phyloP scores from a whole-genome alignment of 108 stramenopile genomes.

The Bacterosira constricta region DNA sequence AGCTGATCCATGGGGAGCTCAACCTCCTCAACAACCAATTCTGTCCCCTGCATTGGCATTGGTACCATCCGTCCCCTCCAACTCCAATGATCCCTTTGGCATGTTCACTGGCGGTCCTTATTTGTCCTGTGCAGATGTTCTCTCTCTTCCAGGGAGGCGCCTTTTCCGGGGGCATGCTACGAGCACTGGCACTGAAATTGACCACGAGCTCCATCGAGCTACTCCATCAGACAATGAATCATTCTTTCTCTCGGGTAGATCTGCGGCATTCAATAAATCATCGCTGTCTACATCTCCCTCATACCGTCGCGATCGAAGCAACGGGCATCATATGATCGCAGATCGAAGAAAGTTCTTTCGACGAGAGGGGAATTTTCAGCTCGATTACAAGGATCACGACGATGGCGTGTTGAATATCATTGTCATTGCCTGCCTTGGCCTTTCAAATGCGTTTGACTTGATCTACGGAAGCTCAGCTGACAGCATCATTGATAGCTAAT shows the following conservation, averaged over 20 bases:
- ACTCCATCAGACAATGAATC: slow-evolving; percentile 53
- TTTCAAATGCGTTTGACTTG: slow-evolving; percentile 65
- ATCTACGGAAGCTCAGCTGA: slow-evolving; percentile 80
- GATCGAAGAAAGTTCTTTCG: neutral
- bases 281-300: neutral
- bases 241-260: slow-evolving; percentile 31
- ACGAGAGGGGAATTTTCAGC: slow-evolving; percentile 13
- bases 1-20: too few relatives aligned
- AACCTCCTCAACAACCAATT: too few relatives aligned
- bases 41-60: too few relatives aligned
- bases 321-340: neutral
- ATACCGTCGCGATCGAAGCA: neutral
- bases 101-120: too few relatives aligned
- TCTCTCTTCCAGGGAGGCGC: neutral
- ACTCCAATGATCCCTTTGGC: neutral
- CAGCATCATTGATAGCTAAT: slow-evolving; percentile 70
- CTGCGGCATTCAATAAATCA: neutral
- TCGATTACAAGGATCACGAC: slow-evolving; percentile 41
- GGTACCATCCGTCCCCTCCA: neutral
- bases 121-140: neutral
- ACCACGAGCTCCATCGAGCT: neutral
- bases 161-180: neutral
- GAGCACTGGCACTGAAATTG: neutral
- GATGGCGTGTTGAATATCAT: slow-evolving; percentile 7
- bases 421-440: slow-evolving; percentile 67